Conservation (phyloP, 306 rosid species). For the Mimosa pudica region DNA sequence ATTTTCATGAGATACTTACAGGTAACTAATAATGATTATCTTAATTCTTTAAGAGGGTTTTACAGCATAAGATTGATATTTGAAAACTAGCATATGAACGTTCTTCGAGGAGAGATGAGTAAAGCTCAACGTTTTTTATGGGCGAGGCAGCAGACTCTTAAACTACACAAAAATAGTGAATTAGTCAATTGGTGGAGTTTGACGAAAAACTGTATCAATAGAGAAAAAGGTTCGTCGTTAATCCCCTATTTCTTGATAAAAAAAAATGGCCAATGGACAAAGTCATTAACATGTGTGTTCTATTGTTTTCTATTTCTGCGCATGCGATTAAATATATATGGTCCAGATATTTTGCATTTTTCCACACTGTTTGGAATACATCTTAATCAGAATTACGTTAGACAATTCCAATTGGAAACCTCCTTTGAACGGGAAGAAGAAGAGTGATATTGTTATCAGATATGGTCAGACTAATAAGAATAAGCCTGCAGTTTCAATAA, state of each 20-base stretch:
- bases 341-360: not conserved
- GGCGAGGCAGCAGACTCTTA: not conserved
- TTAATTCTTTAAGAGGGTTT: not conserved
- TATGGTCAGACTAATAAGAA: not conserved
- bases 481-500: not conserved
- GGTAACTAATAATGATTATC: too few relatives aligned
- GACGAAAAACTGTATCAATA: too few relatives aligned
- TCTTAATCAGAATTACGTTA: not conserved
- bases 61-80: not conserved
- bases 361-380: not conserved
- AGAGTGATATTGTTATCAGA: not conserved
- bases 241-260: too few relatives aligned
- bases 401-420: slow-evolving; percentile 5
- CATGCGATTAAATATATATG: not conserved
- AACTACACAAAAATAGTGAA: not conserved
- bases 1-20: too few relatives aligned
- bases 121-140: not conserved
- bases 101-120: slow-evolving; percentile 6
- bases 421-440: not conserved
- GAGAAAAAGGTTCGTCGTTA: too few relatives aligned
- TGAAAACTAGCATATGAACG: slow-evolving; percentile 3
- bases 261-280: too few relatives aligned
- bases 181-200: too few relatives aligned
- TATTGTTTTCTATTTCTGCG: not conserved
- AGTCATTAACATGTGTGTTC: not conserved